Percentiles rank a stretch among this genome's conserved stretches.
Conservation (phyloP, 345 rosid species). For the Brassica cretica region DNA sequence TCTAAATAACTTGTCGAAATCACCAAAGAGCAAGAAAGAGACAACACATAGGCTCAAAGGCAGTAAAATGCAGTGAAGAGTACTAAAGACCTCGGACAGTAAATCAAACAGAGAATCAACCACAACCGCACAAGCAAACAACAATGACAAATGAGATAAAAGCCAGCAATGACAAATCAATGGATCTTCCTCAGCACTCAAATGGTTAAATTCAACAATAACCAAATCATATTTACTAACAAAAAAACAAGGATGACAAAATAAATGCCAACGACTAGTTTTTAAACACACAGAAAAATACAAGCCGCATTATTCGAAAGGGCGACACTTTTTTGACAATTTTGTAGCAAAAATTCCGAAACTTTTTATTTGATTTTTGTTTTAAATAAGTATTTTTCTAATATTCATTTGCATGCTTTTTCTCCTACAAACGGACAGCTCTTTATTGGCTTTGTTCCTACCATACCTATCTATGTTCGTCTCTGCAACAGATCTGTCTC, state of each 20-base stretch:
- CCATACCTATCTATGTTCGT: constrained; percentile 24
- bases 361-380: not conserved
- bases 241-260: constrained; percentile 6
- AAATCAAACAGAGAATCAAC: not conserved
- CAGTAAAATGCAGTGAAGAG: not conserved
- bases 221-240: not conserved
- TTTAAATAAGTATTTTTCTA: not conserved
- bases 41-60: not conserved
- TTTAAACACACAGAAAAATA: not conserved
- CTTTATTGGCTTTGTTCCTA: constrained; percentile 49
- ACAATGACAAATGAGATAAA: too few species aligned
- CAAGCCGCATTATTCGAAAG: constrained; percentile 2
- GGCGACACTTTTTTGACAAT: constrained; percentile 4
- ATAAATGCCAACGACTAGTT: constrained; percentile 33
- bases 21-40: not conserved
- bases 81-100: too few species aligned
- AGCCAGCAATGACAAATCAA: not conserved
- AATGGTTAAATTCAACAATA: constrained; percentile 5
- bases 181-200: not conserved
- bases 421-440: constrained; percentile 45
- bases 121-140: not conserved
- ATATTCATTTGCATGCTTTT: constrained; percentile 22
- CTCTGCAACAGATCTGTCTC: constrained; percentile 39
- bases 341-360: not conserved
- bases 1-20: not conserved